These are phyloP conservation scores for Osmanthus fragrans DNA, from an alignment of 257 asterid genomes.

Conservation along the genomic window DNA sequence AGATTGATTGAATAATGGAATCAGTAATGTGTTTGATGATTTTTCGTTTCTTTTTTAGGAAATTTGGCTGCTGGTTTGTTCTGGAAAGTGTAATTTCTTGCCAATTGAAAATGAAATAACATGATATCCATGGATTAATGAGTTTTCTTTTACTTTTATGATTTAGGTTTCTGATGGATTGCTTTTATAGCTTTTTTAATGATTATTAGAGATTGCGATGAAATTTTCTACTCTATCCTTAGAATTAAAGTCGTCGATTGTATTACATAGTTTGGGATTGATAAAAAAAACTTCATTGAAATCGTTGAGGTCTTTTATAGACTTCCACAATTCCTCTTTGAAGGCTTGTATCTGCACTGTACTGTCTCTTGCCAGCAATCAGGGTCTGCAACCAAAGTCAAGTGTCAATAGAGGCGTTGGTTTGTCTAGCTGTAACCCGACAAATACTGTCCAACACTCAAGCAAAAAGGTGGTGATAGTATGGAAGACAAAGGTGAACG, in stretches of 20 bases:
- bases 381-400: not conserved
- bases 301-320: not conserved
- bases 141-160: not conserved
- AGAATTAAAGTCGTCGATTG: not conserved
- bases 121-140: not conserved
- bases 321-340: not conserved
- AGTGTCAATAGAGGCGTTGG: not conserved
- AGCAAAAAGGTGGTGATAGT: not conserved
- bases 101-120: not conserved
- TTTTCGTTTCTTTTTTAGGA: not conserved
- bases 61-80: not conserved
- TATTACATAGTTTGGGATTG: not conserved
- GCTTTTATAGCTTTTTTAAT: not conserved
- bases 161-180: not conserved
- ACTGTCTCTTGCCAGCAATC: not conserved
- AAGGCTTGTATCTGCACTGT: not conserved
- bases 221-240: not conserved
- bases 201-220: not conserved
- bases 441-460: not conserved
- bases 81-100: not conserved
- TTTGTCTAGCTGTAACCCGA: not conserved
- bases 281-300: not conserved
- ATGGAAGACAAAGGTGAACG: not conserved
- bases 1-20: slow-evolving; percentile 13
- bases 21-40: not conserved